phyloP scores from a whole-genome alignment of 1,284 basidiomycete genomes.

The Pascua guehoae region DNA sequence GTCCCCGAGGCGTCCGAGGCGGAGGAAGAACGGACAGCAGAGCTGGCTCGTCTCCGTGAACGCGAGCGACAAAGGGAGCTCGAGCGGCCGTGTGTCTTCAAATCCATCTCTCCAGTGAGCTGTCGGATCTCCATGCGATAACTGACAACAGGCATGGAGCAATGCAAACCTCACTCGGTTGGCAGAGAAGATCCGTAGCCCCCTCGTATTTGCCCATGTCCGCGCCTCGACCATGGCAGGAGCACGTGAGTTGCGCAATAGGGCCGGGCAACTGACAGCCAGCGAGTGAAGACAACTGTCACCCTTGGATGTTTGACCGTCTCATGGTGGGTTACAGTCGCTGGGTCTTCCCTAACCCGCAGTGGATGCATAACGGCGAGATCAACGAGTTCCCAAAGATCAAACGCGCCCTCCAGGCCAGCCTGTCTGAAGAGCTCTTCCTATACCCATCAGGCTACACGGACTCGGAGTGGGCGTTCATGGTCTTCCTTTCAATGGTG shows the following conservation, averaged over 20 bases:
- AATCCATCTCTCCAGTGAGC: conserved; percentile 83
- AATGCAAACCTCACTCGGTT: conserved; percentile 82
- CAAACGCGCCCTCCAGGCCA: conserved; percentile 72
- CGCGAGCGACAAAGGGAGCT: conserved; percentile 64
- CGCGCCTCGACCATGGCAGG: conserved; percentile 68
- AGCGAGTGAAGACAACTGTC: conserved; percentile 88
- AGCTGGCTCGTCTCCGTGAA: conserved; percentile 29
- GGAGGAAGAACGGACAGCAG: conserved; percentile 20
- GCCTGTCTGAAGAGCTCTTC: conserved; percentile 76
- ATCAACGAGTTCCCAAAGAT: conserved; percentile 76
- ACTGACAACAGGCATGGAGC: conserved; percentile 72
- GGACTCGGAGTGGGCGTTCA: conserved; percentile 96
- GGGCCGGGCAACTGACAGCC: conserved; percentile 55
- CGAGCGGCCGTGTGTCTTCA: conserved; percentile 89
- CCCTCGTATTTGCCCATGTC: conserved; percentile 90
- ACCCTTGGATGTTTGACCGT: conserved; percentile 81
- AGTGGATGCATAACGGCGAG: conserved; percentile 95
- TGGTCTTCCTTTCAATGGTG: conserved; percentile 80
- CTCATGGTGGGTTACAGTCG: conserved; percentile 63
- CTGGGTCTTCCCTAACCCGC: conserved; percentile 5
- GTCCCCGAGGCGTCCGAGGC: conserved; percentile 5
- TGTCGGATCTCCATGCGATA: too few species aligned
- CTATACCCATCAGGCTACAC: conserved; percentile 84
- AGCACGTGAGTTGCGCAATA: conserved; percentile 44
- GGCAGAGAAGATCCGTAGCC: conserved; percentile 92